phyloP scores from a whole-genome alignment of 805 yeast species.

The Maudiozyma bulderi region DNA sequence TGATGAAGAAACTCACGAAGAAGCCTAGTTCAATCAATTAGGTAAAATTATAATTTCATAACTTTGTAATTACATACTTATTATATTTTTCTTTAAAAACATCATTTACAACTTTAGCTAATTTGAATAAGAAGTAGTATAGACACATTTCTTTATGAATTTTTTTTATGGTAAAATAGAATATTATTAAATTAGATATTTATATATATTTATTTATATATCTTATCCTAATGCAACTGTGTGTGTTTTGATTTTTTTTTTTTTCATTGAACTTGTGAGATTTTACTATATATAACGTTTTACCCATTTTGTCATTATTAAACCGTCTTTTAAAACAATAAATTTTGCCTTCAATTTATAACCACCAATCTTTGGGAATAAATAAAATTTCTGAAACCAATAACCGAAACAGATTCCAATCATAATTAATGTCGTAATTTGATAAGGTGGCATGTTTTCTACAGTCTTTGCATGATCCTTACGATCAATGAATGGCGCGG shows the following conservation, averaged over 20 bases:
- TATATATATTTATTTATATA: no score
- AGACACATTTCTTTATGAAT: no score
- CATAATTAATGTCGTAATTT: constrained; percentile 34
- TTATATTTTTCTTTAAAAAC: no score
- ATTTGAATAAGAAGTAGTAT: no score
- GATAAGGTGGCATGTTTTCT: constrained; percentile 29
- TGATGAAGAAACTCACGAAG: neutral
- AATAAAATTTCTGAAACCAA: constrained; percentile 46
- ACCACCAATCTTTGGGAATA: constrained; percentile 37
- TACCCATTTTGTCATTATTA: constrained; percentile 48
- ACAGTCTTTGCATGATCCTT: constrained; percentile 6
- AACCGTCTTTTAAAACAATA: constrained; percentile 44
- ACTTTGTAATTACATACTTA: no score
- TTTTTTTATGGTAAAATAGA: no score
- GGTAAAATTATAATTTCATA: no score
- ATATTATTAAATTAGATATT: no score
- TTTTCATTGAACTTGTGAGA: neutral
- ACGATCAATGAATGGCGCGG: constrained; percentile 36
- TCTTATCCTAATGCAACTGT: neutral
- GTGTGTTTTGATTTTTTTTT: neutral
- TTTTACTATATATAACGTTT: constrained; percentile 17
- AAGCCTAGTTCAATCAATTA: neutral
- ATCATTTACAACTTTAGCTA: no score
- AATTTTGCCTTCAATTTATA: constrained; percentile 39
- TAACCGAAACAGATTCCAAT: constrained; percentile 37